Percentiles rank a stretch among this genome's conserved stretches.
Evolutionary conservation across 805 yeast species (phyloP).

Genomic region (Tetrapisispora fleetii): DNA sequence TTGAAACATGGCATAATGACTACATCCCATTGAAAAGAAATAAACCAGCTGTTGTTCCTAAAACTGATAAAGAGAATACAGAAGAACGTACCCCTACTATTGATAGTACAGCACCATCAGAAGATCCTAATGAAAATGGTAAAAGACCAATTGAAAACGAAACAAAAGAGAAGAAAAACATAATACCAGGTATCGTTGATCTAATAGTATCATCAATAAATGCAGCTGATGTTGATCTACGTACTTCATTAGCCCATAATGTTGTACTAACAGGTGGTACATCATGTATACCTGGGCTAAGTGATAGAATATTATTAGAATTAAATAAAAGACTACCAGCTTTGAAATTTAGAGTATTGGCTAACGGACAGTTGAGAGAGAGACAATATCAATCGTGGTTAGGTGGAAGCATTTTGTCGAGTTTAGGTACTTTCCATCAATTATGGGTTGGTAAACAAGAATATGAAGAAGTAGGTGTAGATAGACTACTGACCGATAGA

Average conservation of each 20-base stretch:
- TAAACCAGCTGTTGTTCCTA: slow-evolving; percentile 21
- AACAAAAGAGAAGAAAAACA: neutral
- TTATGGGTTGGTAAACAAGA: slow-evolving; percentile 86
- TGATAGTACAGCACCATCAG: slow-evolving; percentile 11
- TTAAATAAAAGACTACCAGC: slow-evolving; percentile 67
- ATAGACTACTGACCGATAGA: slow-evolving; percentile 67
- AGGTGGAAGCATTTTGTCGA: slow-evolving; percentile 82
- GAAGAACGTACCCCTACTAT: slow-evolving; percentile 19
- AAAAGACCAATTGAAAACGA: slow-evolving; percentile 22
- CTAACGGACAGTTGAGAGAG: slow-evolving; percentile 70
- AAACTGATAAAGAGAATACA: slow-evolving; percentile 27
- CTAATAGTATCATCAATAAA: slow-evolving; percentile 46
- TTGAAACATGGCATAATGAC: slow-evolving; percentile 46
- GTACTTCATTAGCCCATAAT: slow-evolving; percentile 82
- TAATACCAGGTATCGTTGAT: slow-evolving; percentile 44
- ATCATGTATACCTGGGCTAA: slow-evolving; percentile 70
- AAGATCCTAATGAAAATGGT: slow-evolving; percentile 20
- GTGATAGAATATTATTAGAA: slow-evolving; percentile 66
- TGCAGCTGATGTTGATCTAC: slow-evolving; percentile 64
- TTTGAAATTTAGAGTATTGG: slow-evolving; percentile 71
- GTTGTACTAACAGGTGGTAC: slow-evolving; percentile 81
- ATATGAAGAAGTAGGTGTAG: slow-evolving; percentile 81
- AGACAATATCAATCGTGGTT: slow-evolving; percentile 80
- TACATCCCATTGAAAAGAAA: slow-evolving; percentile 65
- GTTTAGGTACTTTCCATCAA: slow-evolving; percentile 90